Base-by-base conservation (phyloP, 345 rosid species). In the Citrus medica region DNA sequence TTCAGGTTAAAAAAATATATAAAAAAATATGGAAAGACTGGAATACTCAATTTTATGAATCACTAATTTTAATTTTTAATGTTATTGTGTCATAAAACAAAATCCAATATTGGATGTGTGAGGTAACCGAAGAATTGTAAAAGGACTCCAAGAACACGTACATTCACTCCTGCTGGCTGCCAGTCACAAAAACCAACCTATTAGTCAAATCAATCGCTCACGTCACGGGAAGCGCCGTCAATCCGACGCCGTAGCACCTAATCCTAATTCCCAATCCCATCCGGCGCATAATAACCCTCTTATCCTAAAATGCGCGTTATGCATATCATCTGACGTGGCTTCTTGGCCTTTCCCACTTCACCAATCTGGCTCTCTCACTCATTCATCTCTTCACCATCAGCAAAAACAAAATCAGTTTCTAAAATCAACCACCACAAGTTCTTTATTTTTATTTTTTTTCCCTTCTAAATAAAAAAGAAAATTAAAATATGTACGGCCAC, bases 401-500 rank as follows among this genome's bases (percentile, higher is more conserved):
- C 71, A 24, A 7, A 16, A 42, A 62, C 82, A 48, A 24, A 38
- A 46, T 7, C 69, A 42, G 53, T 32, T 74, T n/a, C 74, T 35
- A 67, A 2, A 14, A 53, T 53, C 58, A 53, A 53, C 58, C 7
- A 53, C 58, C 58, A 53, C 58, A 53, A 53, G 6, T 53, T 17
- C 58, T 38, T 38, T 0, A 38, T 9, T 38, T 38, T 38, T 38
- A 38, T 38, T 38, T 38, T 38, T 6, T 16, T 51, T 5, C 9
- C 7, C 19, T 51, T 3, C 12, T 42, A 42, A 42, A 10, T 38
- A 40, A 40, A 40, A 48, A 48, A 48, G 4, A 1, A 51, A 51
- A 48, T 14, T 12, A 40, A 30, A 85, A 75, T 53, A 93, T 90
- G 97, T 79, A 85, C 71, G 88, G 94, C 24, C 91, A 84, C 24